Base-by-base conservation (phyloP, 1,139 yeast species). In the Pichia sp. region DNA sequence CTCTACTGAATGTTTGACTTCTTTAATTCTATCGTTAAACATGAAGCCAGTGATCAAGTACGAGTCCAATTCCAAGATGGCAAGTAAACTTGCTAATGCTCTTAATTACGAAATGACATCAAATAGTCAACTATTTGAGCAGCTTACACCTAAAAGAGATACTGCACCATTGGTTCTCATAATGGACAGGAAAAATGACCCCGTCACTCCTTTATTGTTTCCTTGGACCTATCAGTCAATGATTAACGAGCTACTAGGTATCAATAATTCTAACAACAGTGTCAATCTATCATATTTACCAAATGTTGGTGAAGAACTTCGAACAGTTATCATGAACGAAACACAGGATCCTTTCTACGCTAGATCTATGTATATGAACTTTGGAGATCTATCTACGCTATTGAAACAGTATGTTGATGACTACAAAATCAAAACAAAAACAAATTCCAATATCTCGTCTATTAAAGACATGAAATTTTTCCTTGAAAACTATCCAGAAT, bases 201-300 rank as follows among this genome's bases (percentile, higher is more conserved):
- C 98, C 1, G 76, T 92, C 34, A 93, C 99, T 0, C 98, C 99
- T 1, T 74, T 93, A 47, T 72, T 93, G 49, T 81, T 86, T 44
- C 99, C 98, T 1, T 93, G 99, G 99, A 92, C 99, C 0, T 93
- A 90, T 70, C 98, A 93, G 67, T 89, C 97, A 1, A 93, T 95
- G 99, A 89, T 93, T 16, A 96, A 93, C 68, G 98, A 95, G 67
- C 78, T 90, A 40, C 75, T 93, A 44, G 96, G 93, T 1, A 87
- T 93, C 56, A 74, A 76, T 23, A 86, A 90, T 66, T 29, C 50
- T 1, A 53, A 54, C 8, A 93, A 93, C 63, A 79, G 93, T 5
- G 96, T 90, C 2, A 85, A 83, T 59, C 70, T 92, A 53, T 72
- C 84, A 1, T 60, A 61, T 4, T 72, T 77, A 8, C 73, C 75